Base-by-base conservation (phyloP, 2,329 filamentous ascomycete species). In the Endoconidiophora polonica region DNA sequence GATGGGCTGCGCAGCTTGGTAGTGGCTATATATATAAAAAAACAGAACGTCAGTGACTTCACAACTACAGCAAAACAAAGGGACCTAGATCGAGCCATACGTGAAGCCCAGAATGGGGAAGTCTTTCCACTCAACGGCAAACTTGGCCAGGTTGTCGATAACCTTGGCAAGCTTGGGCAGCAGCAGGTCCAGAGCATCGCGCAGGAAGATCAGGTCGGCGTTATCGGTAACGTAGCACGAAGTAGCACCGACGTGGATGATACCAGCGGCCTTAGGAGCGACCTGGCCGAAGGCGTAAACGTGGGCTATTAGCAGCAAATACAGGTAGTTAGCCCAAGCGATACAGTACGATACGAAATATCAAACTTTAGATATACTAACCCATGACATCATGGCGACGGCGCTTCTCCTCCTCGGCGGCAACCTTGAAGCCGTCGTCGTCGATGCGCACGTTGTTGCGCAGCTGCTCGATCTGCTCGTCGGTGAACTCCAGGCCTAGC, bases 101-200 rank as follows among this genome's bases (percentile, higher is more conserved):
- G 51, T 53, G 43, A 53, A 55, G 56, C 52, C 53, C 23, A 54
- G 44, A 24, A 51, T 49, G 20, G 52, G 52, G 22, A 54, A 51
- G 55, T 75, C 71, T 66, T 86, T 86, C 70, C 80, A 80, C 61
- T 87, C 61, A 53, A 80, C 62, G 4, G 86, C 82, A 61, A 94
- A 91, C 29, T 71, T 63, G 22, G 74, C 70, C 24, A 94, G 71
- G 64, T 87, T 87, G 55, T 76, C 67, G 56, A 94, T 81, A 50
- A 87, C 81, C 57, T 79, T 85, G 48, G 86, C 85, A 5, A 94
- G 66, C 65, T 88, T 93, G 36, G 77, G 77, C 6, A 83, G 68
- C 3, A 94, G 63, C n/a, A 94, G 66, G 57, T 90, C 77, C 51
- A 94, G 67, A 4, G 77, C 86, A 29, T 67, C 59, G 4, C 58